phyloP scores from a whole-genome alignment of 257 asterid genomes.

The Solanum dulcamara region DNA sequence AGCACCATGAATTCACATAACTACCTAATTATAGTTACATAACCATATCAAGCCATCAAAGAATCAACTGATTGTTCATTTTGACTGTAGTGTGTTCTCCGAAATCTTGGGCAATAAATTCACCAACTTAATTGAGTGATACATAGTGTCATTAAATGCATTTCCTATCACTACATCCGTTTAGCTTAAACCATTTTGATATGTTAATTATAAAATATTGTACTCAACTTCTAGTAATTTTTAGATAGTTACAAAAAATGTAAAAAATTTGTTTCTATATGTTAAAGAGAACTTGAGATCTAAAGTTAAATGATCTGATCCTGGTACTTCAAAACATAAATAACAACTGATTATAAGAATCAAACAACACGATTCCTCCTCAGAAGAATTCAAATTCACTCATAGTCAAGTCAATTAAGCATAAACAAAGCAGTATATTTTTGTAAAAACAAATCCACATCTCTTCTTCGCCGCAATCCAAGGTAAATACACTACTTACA shows the following conservation, averaged over 20 bases:
- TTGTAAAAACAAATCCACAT: background rate
- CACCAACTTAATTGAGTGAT: background rate
- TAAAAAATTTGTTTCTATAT: too few species aligned
- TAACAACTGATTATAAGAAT: background rate
- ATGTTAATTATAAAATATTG: too few species aligned
- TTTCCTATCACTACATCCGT: background rate
- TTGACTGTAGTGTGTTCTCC: background rate
- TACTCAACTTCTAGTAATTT: too few species aligned
- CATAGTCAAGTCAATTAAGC: background rate
- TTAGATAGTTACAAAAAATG: too few species aligned
- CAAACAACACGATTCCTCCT: background rate
- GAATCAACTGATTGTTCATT: background rate
- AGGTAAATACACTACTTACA: background rate
- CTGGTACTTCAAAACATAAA: too few species aligned
- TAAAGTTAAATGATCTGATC: too few species aligned
- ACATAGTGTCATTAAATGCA: background rate
- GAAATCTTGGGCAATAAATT: background rate
- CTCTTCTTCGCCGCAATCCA: background rate
- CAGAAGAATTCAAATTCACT: background rate
- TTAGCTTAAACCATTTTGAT: too few species aligned
- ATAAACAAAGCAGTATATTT: background rate
- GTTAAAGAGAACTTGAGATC: too few species aligned
- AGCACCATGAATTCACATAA: background rate
- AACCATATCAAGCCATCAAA: background rate
- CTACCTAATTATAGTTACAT: background rate